Evolutionary conservation across 192 early-diverging fungal genomes (phyloP), one percentile per base, ranked within the genome.

Genomic region (Rhizophagus prolifer): DNA sequence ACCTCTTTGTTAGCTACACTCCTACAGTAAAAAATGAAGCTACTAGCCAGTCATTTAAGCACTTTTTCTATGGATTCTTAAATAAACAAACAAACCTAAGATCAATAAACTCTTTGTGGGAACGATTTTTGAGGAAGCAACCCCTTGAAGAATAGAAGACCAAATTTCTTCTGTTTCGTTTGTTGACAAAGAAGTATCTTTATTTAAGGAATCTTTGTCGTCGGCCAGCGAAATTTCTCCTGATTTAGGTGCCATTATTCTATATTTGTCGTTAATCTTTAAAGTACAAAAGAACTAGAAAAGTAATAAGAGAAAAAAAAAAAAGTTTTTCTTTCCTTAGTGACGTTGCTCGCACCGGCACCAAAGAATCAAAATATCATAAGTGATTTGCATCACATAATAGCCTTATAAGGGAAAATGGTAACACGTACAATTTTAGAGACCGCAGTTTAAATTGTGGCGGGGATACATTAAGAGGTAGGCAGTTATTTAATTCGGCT

Each of bases 41-140:
- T 26, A n/a, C 19, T 7, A 30, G 31, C 47, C 13, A 54, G 14
- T 19, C 13, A 54, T 54, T 54, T 54, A 54, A 54, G 2, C 47
- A 44, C 47, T 13, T 54, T 36, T 38, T 38, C 65, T 38, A 19
- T 19, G 4, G 34, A 36, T 16, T 16, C 21, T 36, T n/a, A 8
- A 2, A 67, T 36, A 67, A 19, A 26, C 9, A 4, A 23, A 75
- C 74, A 44, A 80, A 90, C 95, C 96, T 23, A 97, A 80, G 50
- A 98, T 90, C 60, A 98, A 80, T 41, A 97, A 86, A 80, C 88
- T 91, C 79, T 92, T 92, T n/a, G 88, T 85, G 9, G 91, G 91
- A 12, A 92, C 87, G 19, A 89, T 82, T 79, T 92, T 92, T 25
- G 94, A 87, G 69, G 93, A 89, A 7, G 93, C 88, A 1, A 93